Evolutionary conservation across 306 rosid genomes (phyloP).

Genomic region (Hippophae gyantsensis): DNA sequence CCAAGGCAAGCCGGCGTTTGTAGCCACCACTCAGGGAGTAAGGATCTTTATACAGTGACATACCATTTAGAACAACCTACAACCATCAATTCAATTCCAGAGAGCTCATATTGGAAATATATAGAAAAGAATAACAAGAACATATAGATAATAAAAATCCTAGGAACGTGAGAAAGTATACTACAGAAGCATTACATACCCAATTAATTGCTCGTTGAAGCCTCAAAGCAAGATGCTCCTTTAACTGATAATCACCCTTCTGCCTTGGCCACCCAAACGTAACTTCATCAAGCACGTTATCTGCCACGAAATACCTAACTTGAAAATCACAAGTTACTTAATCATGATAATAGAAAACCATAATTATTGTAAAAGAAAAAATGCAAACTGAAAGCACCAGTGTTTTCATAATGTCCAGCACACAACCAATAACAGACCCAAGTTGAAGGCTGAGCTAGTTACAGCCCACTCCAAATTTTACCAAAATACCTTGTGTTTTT

Average conservation of each 20-base stretch:
- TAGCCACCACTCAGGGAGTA: slow-evolving; percentile 93
- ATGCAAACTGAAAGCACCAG: neutral
- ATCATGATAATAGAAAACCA: neutral
- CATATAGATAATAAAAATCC: slow-evolving; percentile 5
- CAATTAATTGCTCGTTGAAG: slow-evolving; percentile 90
- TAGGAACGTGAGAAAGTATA: slow-evolving; percentile 14
- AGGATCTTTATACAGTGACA: slow-evolving; percentile 82
- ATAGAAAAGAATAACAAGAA: slow-evolving; percentile 6
- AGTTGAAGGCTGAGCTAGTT: too few relatives aligned
- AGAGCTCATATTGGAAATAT: slow-evolving; percentile 2
- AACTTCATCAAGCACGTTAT: slow-evolving; percentile 83
- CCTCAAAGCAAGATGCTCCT: slow-evolving; percentile 64
- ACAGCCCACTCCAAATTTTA: too few relatives aligned
- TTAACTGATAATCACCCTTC: slow-evolving; percentile 48
- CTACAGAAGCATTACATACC: slow-evolving; percentile 36
- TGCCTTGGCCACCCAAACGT: slow-evolving; percentile 96
- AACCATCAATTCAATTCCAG: slow-evolving; percentile 11
- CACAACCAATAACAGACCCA: too few relatives aligned
- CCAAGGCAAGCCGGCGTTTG: slow-evolving; percentile 93
- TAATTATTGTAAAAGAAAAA: neutral
- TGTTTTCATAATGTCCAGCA: neutral
- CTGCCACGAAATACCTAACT: slow-evolving; percentile 78
- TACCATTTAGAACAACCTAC: slow-evolving; percentile 82
- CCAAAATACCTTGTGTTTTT: too few relatives aligned
- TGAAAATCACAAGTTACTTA: slow-evolving; percentile 8